These are phyloP conservation scores for Termitomyces sp. DNA, from an alignment of 768 basidiomycete genomes.

Conservation along the genomic window DNA sequence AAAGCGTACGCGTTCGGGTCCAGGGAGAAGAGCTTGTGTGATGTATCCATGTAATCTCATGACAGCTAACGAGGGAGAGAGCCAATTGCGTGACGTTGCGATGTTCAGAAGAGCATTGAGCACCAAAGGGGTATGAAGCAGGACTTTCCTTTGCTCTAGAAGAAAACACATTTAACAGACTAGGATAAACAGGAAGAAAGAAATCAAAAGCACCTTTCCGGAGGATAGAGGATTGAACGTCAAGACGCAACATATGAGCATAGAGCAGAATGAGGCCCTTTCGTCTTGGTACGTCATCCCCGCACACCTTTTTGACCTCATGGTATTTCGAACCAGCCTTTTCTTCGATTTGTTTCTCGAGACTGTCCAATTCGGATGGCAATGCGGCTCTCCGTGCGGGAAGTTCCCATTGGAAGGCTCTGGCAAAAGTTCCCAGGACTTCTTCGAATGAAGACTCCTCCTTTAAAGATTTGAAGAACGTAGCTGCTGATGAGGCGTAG, in stretches of 20 bases:
- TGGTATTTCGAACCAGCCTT: slow-evolving; percentile 51
- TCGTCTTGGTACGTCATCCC: slow-evolving; percentile 31
- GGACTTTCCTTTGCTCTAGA: slow-evolving; percentile 64
- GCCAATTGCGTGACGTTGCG: slow-evolving; percentile 84
- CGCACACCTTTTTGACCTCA: slow-evolving; percentile 37
- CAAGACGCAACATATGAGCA: slow-evolving; percentile 76
- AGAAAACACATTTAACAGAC: background rate
- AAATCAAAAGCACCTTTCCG: slow-evolving; percentile 50
- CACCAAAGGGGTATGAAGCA: slow-evolving; percentile 68
- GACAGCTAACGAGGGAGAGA: slow-evolving; percentile 66
- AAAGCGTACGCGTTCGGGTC: slow-evolving; percentile 40
- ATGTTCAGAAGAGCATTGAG: slow-evolving; percentile 81
- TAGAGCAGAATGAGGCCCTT: slow-evolving; percentile 73
- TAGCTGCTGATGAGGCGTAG: slow-evolving; percentile 71
- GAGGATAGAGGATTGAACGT: slow-evolving; percentile 45
- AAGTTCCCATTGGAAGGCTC: slow-evolving; percentile 58
- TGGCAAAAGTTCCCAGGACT: slow-evolving; percentile 64
- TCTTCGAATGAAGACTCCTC: slow-evolving; percentile 76
- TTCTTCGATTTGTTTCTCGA: slow-evolving; percentile 47
- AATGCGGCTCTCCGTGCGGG: slow-evolving; percentile 23
- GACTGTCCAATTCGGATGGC: slow-evolving; percentile 35
- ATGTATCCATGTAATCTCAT: slow-evolving; percentile 84
- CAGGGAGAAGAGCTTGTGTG: slow-evolving; percentile 75
- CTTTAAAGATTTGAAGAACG: slow-evolving; percentile 81
- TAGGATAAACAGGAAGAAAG: background rate